A percentile compares a stretch with the other conserved stretches of the same genome.
phyloP scores from a whole-genome alignment of 805 yeast genomes.

The Priceomyces castillae region DNA sequence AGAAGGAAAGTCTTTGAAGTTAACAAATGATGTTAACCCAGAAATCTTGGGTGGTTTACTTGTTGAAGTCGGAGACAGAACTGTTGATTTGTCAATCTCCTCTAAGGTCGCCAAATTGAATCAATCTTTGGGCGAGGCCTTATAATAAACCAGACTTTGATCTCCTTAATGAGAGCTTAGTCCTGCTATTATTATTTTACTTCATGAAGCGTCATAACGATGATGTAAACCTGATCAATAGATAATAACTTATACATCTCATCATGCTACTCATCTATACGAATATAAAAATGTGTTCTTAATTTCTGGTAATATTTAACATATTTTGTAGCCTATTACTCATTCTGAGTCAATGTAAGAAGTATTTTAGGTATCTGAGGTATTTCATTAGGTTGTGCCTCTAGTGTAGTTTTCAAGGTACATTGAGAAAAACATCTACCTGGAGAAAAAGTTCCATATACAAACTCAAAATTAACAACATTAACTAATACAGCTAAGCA shows the following conservation, averaged over 20 bases:
- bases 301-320: too few species aligned
- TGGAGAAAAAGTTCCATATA: too few species aligned
- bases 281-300: slow-evolving; percentile 1
- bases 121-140: slow-evolving; percentile 80
- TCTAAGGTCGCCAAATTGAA: slow-evolving; percentile 85
- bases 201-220: slow-evolving; percentile 2
- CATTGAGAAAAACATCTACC: too few species aligned
- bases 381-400: too few species aligned
- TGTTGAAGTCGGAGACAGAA: slow-evolving; percentile 94
- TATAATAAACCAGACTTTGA: slow-evolving; percentile 43
- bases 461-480: too few species aligned
- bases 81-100: slow-evolving; percentile 88
- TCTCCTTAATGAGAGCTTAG: neutral
- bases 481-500: neutral
- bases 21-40: slow-evolving; percentile 80
- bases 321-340: too few species aligned
- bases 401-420: too few species aligned
- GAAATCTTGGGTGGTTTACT: slow-evolving; percentile 93
- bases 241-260: slow-evolving; percentile 1
- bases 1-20: slow-evolving; percentile 77
- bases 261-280: slow-evolving; percentile 4
- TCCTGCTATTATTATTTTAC: neutral
- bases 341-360: too few species aligned
- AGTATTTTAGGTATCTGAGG: too few species aligned
- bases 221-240: slow-evolving; percentile 4